Evolutionary conservation across 192 early-diverging fungal species (phyloP).

Genomic region (Podila clonocystis): DNA sequence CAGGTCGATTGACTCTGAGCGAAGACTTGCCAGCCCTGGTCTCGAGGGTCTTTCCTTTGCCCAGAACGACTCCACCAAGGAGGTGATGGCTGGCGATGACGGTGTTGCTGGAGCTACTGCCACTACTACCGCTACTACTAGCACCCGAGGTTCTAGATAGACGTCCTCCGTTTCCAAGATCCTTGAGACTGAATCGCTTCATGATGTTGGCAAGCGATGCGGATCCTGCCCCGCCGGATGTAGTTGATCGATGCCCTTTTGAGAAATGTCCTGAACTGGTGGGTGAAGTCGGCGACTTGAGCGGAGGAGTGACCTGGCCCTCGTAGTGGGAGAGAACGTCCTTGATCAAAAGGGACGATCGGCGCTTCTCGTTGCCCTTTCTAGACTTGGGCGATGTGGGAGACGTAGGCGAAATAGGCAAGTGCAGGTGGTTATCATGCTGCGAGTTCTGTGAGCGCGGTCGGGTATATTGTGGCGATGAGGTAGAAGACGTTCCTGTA

Average conservation of each 20-base stretch:
- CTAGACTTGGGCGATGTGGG: conserved; percentile 11
- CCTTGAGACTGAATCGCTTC: conserved; percentile 36
- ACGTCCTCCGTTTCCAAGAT: conserved; percentile 11
- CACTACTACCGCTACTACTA: background rate
- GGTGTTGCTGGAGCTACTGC: conserved; percentile 11
- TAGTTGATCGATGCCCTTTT: background rate
- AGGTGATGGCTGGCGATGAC: conserved; percentile 15
- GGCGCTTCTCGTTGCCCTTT: conserved; percentile 11
- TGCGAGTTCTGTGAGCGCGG: background rate
- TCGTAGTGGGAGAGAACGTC: conserved; percentile 41
- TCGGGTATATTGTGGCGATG: conserved; percentile 24
- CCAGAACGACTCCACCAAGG: conserved; percentile 7
- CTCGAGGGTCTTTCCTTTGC: conserved; percentile 26
- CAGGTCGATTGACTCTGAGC: conserved; percentile 17
- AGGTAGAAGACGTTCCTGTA: background rate
- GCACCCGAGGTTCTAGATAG: conserved; percentile 4
- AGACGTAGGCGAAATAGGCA: conserved; percentile 14
- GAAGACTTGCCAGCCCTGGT: conserved; percentile 18
- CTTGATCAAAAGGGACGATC: conserved; percentile 37
- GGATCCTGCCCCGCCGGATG: background rate
- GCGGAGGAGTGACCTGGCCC: conserved; percentile 27
- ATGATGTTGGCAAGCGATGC: conserved; percentile 25
- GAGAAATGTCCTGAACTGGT: conserved; percentile 8
- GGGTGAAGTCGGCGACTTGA: conserved; percentile 38
- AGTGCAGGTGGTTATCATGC: background rate